Evolutionary conservation across 768 basidiomycete genomes (phyloP), one percentile per base, ranked within the genome.

Genomic region (Lentinula sp.): DNA sequence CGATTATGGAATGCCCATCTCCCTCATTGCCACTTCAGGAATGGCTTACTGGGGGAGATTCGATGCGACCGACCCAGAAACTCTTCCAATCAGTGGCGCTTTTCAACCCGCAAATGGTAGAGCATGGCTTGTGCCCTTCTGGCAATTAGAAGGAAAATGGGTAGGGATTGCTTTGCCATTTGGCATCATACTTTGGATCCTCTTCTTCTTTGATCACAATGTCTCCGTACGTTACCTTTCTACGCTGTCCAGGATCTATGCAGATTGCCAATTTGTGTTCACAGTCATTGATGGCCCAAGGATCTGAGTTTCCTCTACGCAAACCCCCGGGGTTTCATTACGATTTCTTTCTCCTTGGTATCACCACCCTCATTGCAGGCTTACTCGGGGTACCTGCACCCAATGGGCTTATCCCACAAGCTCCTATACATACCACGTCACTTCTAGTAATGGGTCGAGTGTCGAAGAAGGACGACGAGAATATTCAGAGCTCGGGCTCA

Each of bases 161-260:
- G 87, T 95, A 3, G 91, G 87, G 10, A 86, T 93, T 33, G 91
- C 94, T 0, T 77, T 95, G 46, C 95, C 94, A 0, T 97, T 97
- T 67, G 95, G 95, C 2, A 72, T 95, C 45, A 77, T 94, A 20
- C 77, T 98, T 5, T 97, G 91, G 85, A 82, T 96, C 23, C 75
- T 97, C 48, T 96, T 98, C 75, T 95, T 95, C 78, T 97, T 97
- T 66, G 94, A 98, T 64, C 91, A 95, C 65, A 95, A 95, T 66
- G 91, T 95, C 57, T 95, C 93, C 51, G 91, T 92, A 70, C 66
- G 88, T 74, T 53, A 13, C 32, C n/a, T n/a, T n/a, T 42, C 46
- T 33, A n/a, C 32, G 36, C 36, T 48, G 13, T 18, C 6, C 33
- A 51, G 39, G 8, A 56, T 52, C 23, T 61, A 32, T 57, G 52